Percentiles rank a stretch among this genome's conserved stretches.
Evolutionary conservation across 257 asterid species (phyloP).

Genomic region (Salvia miltiorrhiza): DNA sequence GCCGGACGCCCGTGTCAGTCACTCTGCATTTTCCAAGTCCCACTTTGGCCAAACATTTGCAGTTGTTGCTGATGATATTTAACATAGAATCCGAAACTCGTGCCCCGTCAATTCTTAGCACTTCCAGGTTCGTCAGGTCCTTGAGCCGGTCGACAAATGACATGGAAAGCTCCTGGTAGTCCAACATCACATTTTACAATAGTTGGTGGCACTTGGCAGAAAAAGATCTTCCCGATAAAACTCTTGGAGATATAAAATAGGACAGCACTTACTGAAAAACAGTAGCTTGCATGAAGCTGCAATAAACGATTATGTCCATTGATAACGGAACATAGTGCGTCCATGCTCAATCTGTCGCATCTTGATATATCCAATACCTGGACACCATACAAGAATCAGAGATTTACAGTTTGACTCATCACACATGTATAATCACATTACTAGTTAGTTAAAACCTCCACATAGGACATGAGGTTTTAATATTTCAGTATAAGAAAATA

Average conservation of each 20-base stretch:
- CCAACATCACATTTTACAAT: constrained; percentile 5
- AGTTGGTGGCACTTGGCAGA: neutral
- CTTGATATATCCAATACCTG: constrained; percentile 73
- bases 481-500: too few species aligned
- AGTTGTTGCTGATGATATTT: constrained; percentile 36
- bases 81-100: constrained; percentile 40
- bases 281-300: constrained; percentile 65
- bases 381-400: constrained; percentile 9
- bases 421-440: neutral
- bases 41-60: constrained; percentile 44
- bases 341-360: constrained; percentile 50
- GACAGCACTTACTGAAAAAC: constrained; percentile 46
- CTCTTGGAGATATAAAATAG: neutral
- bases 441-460: neutral
- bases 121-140: constrained; percentile 45
- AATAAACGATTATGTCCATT: constrained; percentile 39
- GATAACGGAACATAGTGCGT: constrained; percentile 46
- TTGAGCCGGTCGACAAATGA: constrained; percentile 32
- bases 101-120: constrained; percentile 51
- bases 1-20: constrained; percentile 47
- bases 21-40: constrained; percentile 67
- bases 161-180: constrained; percentile 47
- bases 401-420: neutral
- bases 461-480: neutral
- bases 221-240: neutral